Base-by-base conservation (phyloP, 805 yeast genomes). In the Saturnispora besseyi region DNA sequence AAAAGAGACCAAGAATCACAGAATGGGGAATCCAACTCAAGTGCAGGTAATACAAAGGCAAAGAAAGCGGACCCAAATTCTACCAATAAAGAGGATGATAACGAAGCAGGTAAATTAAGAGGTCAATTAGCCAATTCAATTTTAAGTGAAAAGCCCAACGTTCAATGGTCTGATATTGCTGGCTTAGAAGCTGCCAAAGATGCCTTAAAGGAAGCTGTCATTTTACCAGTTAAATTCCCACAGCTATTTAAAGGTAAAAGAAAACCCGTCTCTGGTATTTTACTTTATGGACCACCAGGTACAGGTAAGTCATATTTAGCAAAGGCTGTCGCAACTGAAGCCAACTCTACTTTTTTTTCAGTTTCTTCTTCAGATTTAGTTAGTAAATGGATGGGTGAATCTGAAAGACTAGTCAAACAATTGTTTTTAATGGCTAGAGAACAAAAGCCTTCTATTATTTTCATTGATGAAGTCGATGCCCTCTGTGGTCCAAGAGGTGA, bases 371-470 rank as follows among this genome's bases (percentile, higher is more conserved):
- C 96, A 12, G 99, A 93, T 66, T 76, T 93, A 59, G 98, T 93
- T 3, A 84, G 95, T 57, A 93, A 93, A 67, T 93, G 99, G 99
- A 91, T 91, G 97, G 99, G 99, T 59, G 99, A 93, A 66, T 83
- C 95, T 26, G 99, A 93, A 67, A 81, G 98, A 67, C 77, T 93
- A 51, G 98, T 93, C 28, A 93, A 91, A 66, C 97, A 93, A 63
- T 74, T 93, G 55, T 93, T 93, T 68, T 78, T 84, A 32, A 87
- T 91, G 96, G 99, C 99, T 5, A 76, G 99, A 56, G 99, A 93
- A 65, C 86, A 84, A 62, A 90, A 87, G 62, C 99, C 99, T 1
- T 81, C 96, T 0, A 95, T 93, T 57, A 93, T 93, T 46, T 93
- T 93, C 66, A 93, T 93, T 49, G 99, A 93, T 70, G 99, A 93